Evolutionary conservation across 805 yeast genomes (phyloP), one percentile per base, ranked within the genome.

Genomic region (Suhomyces kilbournensis): DNA sequence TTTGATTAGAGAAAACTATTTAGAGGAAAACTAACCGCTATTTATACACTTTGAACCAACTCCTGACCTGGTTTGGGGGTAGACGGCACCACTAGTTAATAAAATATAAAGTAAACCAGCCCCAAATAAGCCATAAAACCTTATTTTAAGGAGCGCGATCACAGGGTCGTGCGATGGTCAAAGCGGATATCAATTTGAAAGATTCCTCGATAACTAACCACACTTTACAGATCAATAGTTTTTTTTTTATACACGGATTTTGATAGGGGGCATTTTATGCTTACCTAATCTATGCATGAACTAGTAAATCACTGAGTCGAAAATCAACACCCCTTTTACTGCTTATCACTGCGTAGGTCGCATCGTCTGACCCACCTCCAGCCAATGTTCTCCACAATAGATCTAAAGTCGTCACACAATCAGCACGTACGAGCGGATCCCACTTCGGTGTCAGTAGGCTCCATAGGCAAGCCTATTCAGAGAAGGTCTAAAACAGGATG

Each of bases 401-500:
- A 42, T 42, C 22, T 42, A 14, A 42, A 42, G 45, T 20, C 45
- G 15, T 42, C 30, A 8, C 19, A 42, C 28, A 42, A 23, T 12
- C 26, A 22, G 45, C 26, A 22, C 10, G 7, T 23, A n/a, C 30
- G 30, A n/a, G 26, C 45, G 22, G 30, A 42, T 7, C 42, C 42
- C 22, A 4, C 14, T 38, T 38, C 42, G 4, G 28, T 42, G 2
- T 42, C 45, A 4, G 17, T 23, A 5, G 26, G 30, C 9, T 23
- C 30, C 17, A 42, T 30, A 42, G 46, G 43, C 15, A 40, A 46
- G 23, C 48, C 48, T 10, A 30, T 23, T 14, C 38, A 46, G 9
- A 19, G 48, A 20, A 44, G 58, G 15, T 54, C 57, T 12, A 49
- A 52, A 26, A 44, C 47, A 9, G 60, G 60, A 6, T 57, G 60